These are phyloP conservation scores for Endoconidiophora laricicola DNA, from an alignment of 2,329 filamentous ascomycete species.

Conservation along the genomic window DNA sequence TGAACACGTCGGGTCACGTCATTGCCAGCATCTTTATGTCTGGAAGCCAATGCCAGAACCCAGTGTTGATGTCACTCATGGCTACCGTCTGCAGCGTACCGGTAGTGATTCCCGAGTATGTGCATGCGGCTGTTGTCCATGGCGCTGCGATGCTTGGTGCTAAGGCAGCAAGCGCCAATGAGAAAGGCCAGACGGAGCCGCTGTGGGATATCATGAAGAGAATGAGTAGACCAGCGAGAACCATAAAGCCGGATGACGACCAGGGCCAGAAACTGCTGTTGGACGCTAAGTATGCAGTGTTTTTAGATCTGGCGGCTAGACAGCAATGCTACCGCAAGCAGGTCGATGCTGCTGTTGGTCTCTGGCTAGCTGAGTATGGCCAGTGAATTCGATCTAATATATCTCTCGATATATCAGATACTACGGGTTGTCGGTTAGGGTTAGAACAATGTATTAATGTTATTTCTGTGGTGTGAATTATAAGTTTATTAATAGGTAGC, in stretches of 20 bases:
- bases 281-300: constrained; percentile 85
- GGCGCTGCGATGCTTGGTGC: constrained; percentile 97
- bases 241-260: constrained; percentile 60
- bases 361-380: constrained; percentile 11
- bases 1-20: constrained; percentile 79
- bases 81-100: constrained; percentile 84
- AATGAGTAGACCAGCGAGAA: constrained; percentile 84
- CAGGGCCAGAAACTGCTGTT: constrained; percentile 61
- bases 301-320: constrained; percentile 75
- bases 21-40: constrained; percentile 97
- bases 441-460: no score
- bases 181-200: constrained; percentile 54
- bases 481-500: no score
- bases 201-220: constrained; percentile 96
- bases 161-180: constrained; percentile 74
- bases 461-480: no score
- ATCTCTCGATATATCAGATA: no score
- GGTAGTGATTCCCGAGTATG: constrained; percentile 82
- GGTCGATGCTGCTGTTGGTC: constrained; percentile 46
- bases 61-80: constrained; percentile 77
- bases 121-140: constrained; percentile 89
- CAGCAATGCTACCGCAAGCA: constrained; percentile 69
- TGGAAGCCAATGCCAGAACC: constrained; percentile 92
- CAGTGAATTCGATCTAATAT: neutral
- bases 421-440: no score